Percentiles rank a stretch among this genome's conserved stretches.
These are phyloP conservation scores for Elongisporangium anandrum DNA, from an alignment of 352 stramenopile genomes.

Conservation along the genomic window DNA sequence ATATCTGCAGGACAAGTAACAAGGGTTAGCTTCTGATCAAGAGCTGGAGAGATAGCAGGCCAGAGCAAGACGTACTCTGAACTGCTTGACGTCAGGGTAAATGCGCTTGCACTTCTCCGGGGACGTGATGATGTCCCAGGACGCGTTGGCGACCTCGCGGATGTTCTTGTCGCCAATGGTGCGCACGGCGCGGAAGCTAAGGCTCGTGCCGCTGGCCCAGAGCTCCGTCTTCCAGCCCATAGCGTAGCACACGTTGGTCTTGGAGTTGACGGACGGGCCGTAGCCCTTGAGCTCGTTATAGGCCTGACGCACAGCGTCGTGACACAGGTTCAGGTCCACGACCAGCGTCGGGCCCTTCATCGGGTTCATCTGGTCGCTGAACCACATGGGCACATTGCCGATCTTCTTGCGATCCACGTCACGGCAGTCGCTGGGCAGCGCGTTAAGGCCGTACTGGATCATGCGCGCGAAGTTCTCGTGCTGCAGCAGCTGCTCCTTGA, in stretches of 20 bases:
- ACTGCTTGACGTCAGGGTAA: constrained; percentile 81
- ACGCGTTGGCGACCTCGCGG: constrained; percentile 60
- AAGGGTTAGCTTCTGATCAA: constrained; percentile 3
- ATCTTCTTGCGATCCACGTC: constrained; percentile 81
- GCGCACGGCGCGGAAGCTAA: constrained; percentile 68
- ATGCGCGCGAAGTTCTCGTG: constrained; percentile 84
- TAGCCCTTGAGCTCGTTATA: constrained; percentile 80
- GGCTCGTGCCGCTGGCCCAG: constrained; percentile 69
- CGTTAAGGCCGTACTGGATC: constrained; percentile 82
- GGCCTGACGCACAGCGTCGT: constrained; percentile 70
- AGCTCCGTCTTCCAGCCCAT: constrained; percentile 86
- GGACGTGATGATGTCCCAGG: constrained; percentile 83
- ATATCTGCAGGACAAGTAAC: constrained; percentile 29
- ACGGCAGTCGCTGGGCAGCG: constrained; percentile 67
- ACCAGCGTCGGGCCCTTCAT: constrained; percentile 71
- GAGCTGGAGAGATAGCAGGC: background rate
- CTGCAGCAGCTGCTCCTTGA: constrained; percentile 76
- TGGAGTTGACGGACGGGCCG: constrained; percentile 69
- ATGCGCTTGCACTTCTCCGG: constrained; percentile 81
- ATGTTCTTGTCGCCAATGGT: constrained; percentile 69
- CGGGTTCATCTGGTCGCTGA: constrained; percentile 78
- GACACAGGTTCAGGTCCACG: constrained; percentile 71
- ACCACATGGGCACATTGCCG: constrained; percentile 64
- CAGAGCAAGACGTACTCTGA: constrained; percentile 37
- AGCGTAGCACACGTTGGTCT: constrained; percentile 82